Base-by-base conservation (phyloP, 371 early-diverging fungal genomes). In the Mortierella sp. region DNA sequence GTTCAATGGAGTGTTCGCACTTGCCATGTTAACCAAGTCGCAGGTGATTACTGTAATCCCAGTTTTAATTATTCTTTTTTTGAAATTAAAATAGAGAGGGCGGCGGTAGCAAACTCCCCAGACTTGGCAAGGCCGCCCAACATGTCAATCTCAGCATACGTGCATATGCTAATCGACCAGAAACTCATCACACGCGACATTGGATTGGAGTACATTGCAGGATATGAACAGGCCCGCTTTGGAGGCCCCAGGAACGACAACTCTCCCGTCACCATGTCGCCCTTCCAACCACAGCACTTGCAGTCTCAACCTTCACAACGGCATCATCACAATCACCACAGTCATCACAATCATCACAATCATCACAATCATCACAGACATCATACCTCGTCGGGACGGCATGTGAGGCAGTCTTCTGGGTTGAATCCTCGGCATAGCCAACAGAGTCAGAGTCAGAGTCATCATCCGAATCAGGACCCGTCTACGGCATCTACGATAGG, bases 161-260 rank as follows among this genome's bases (percentile, higher is more conserved):
- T 93, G 56, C 91, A 92, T 72, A 88, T 89, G 78, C 75, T 93
- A 12, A 90, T 72, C 46, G 89, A 90, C 54, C 89, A 88, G 38
- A 86, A 87, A 16, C 77, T 90, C 16, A 87, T 93, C 18, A 89
- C 90, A 43, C 77, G 80, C 21, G 89, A 90, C 35, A 75, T 92
- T 44, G 93, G 90, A 6, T 79, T 88, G 46, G 89, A 89, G 14
- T 93, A 93, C 75, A 70, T 93, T 46, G 84, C 90, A 80, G 92
- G 92, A 1, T 93, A 93, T 71, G 93, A 93, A 72, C 88, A 82
- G 43, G 91, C 92, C 8, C 85, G 93, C n/a, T 93, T 93, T 49
- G 90, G 92, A 27, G 78, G 75, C 0, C 14, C 74, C 43, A 68
- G 72, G 49, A 75, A 77, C 58, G 82, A 77, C 2, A 75, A 72